Conservation (phyloP, 1,284 basidiomycete genomes). For the Puccinia triticina region DNA sequence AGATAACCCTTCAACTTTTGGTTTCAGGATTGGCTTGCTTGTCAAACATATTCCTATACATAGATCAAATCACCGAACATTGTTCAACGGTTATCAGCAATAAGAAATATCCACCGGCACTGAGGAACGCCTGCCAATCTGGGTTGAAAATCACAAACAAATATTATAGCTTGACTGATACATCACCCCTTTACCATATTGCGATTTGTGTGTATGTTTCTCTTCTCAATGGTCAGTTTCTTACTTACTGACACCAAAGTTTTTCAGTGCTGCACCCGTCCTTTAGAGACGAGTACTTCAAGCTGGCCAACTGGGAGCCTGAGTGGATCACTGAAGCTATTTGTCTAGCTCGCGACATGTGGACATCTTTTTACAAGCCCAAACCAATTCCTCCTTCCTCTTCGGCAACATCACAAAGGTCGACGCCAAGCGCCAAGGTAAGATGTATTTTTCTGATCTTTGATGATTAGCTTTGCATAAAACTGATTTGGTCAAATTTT, state of each 20-base stretch:
- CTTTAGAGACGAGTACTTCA: too few species aligned
- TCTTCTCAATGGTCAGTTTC: too few species aligned
- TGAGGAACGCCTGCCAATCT: too few species aligned
- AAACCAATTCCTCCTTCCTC: neutral
- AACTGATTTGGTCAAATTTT: neutral
- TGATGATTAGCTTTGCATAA: neutral
- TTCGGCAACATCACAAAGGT: neutral
- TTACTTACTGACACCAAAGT: neutral
- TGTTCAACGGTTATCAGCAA: neutral
- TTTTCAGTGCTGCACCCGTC: too few species aligned
- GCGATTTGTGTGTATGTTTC: too few species aligned
- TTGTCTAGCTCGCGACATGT: neutral
- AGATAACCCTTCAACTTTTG: neutral
- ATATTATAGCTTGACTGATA: too few species aligned
- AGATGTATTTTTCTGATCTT: neutral
- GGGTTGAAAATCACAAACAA: too few species aligned
- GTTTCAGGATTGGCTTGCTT: neutral
- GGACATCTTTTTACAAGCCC: neutral
- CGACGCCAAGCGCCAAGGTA: neutral
- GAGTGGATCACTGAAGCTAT: neutral
- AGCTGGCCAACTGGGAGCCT: too few species aligned
- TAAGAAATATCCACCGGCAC: too few species aligned
- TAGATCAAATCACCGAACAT: constrained; percentile 1
- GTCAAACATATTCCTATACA: neutral
- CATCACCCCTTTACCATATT: too few species aligned